Base-by-base conservation (phyloP, 2,329 filamentous ascomycete species). In the Plectosphaerella cucumerina region DNA sequence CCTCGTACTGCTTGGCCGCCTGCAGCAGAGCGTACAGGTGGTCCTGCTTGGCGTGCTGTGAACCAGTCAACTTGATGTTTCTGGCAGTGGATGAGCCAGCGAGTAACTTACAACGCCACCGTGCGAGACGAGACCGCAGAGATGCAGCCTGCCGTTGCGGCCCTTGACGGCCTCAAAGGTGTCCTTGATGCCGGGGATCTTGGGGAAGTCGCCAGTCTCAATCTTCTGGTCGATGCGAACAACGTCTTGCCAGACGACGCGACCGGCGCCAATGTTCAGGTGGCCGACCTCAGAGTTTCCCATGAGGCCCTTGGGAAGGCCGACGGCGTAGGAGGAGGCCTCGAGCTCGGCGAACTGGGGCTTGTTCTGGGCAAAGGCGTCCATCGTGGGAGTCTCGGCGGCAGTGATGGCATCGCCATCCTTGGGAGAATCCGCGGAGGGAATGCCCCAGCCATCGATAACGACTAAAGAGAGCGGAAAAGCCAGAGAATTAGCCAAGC, bases 201-300 rank as follows among this genome's bases (percentile, higher is more conserved):
- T 80, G 70, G 84, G 80, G 62, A 97, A 71, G 70, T 95, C 84
- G 58, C 82, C 84, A 63, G 91, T 90, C 81, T 93, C 94, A 75
- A 96, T 86, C 41, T 88, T 87, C 74, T 87, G 87, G 71, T 97
- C 94, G 73, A 99, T 99, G 64, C 94, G 89, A 59, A 99, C 94
- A 58, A 95, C 90, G 70, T 94, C 93, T 72, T 99, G 94, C 94
- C 94, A 99, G 63, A 99, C 94, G 55, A 99, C 94, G 65, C 94
- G 84, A 52, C 94, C 94, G 53, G 94, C 94, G 63, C 94, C 94
- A 69, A 99, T 97, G 80, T 99, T 99, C 76, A 99, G 74, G 73
- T 99, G 94, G 56, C 94, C 94, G 70, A 99, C 94, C 73, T 99
- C 94, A 62, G 90, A 96, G 80, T 99, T 99, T 59, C 94, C 94